These are phyloP conservation scores for Abrus precatorius DNA, from an alignment of 306 rosid genomes.

Conservation along the genomic window DNA sequence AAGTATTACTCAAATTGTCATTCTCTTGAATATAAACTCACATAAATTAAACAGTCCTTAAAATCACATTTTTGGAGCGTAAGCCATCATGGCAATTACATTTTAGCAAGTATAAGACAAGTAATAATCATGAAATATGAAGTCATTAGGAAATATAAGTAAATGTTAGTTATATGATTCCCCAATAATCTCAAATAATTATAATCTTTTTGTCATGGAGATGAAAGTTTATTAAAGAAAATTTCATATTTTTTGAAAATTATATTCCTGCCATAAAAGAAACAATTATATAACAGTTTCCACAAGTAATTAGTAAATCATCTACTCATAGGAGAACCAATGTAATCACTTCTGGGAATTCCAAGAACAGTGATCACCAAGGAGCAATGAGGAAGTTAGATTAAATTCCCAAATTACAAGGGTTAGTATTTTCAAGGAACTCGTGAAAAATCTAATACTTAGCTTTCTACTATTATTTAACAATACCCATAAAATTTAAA, in stretches of 20 bases:
- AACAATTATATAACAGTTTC: neutral
- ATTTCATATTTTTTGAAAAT: too few species aligned
- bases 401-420: neutral
- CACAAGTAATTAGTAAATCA: neutral
- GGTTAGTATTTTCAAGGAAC: neutral
- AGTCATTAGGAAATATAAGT: neutral
- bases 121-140: neutral
- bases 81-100: neutral
- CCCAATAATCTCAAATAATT: neutral
- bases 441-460: neutral
- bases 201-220: too few species aligned
- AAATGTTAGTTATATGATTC: too few species aligned
- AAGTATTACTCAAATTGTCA: neutral
- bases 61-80: neutral
- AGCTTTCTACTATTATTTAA: too few species aligned
- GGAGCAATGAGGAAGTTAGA: neutral
- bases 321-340: neutral
- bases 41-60: neutral
- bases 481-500: neutral
- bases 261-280: neutral
- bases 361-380: neutral
- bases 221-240: neutral
- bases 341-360: neutral
- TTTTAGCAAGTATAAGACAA: neutral
- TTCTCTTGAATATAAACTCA: neutral